Conservation (phyloP, 495 filamentous ascomycete genomes). For the Tuber magnatum region DNA sequence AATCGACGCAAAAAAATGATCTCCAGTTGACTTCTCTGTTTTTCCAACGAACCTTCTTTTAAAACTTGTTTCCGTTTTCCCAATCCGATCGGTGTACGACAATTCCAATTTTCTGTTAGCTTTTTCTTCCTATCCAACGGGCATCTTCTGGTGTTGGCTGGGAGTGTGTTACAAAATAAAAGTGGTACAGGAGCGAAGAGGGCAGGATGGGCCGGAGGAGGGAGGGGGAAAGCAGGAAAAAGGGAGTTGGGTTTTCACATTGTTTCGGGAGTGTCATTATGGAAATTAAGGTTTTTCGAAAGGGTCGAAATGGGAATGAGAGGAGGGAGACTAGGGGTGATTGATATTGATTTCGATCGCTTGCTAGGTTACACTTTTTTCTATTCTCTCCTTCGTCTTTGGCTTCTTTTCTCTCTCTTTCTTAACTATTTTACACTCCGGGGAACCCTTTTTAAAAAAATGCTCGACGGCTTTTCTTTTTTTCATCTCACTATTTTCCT, state of each 20-base stretch:
- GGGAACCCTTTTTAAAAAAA: conserved; percentile 24
- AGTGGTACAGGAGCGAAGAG: neutral
- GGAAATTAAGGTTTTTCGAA: conserved; percentile 1
- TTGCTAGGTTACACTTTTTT: conserved; percentile 25
- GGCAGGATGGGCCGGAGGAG: neutral
- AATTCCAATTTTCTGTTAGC: neutral
- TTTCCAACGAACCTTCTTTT: conserved; percentile 6
- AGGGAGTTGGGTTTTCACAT: neutral
- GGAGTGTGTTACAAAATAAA: neutral
- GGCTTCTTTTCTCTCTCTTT: neutral
- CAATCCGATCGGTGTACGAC: neutral
- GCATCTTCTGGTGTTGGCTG: neutral
- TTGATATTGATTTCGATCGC: conserved; percentile 29
- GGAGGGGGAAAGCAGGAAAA: neutral
- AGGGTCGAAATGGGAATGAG: neutral
- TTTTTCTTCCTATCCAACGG: neutral
- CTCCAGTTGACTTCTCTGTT: neutral
- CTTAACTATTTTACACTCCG: neutral
- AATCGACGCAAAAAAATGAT: conserved; percentile 25
- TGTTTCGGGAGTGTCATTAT: neutral
- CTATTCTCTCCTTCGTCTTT: neutral
- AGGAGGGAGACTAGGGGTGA: neutral
- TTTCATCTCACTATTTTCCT: conserved; percentile 19
- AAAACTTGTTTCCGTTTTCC: conserved; percentile 9
- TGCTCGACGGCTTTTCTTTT: neutral